Evolutionary conservation across 768 basidiomycete genomes (phyloP), one percentile per base, ranked within the genome.

Genomic region (Macrocybe gigantea): DNA sequence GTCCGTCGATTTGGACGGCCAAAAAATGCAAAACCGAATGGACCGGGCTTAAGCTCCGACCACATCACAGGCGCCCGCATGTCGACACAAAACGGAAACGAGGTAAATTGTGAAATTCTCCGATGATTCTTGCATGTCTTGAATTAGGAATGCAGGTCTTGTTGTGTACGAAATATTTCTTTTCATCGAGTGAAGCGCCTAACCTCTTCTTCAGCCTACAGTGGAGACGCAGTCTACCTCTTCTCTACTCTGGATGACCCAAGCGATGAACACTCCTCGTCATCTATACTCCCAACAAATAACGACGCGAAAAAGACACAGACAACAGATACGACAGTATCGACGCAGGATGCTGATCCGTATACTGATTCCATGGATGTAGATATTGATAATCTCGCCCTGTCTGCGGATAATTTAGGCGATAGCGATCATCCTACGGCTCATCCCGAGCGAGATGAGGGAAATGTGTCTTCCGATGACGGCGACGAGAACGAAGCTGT

Each of bases 41-140:
- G 64, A 37, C 69, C 73, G 47, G 58, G 50, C 7, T 64, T 52
- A 48, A 67, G 70, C 37, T 56, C 60, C 13, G 80, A 82, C n/a
- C 83, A 89, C 59, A 79, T 90, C 41, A 89, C 86, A 32, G 88
- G 88, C 13, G 77, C 78, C n/a, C 72, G 82, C 37, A 83, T 90
- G 73, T 82, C 86, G 11, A 56, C 69, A 31, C 68, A 68, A 42
- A 89, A 85, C 64, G 85, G 86, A 14, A 80, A 91, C 57, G 88
- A 92, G 68, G 88, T 89, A 54, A 47, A 64, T 38, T 41, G 47
- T 45, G 40, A 15, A 46, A 22, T 5, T 33, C 52, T 34, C 39
- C 14, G 9, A 44, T 22, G 7, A 38, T 32, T 22, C 8, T 42
- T 8, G 41, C 13, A 41, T 38, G 12, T 15, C 47, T 37, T 31